Evolutionary conservation across 202 grass and related monocot genomes (phyloP).

Genomic region (Carex arenaria): DNA sequence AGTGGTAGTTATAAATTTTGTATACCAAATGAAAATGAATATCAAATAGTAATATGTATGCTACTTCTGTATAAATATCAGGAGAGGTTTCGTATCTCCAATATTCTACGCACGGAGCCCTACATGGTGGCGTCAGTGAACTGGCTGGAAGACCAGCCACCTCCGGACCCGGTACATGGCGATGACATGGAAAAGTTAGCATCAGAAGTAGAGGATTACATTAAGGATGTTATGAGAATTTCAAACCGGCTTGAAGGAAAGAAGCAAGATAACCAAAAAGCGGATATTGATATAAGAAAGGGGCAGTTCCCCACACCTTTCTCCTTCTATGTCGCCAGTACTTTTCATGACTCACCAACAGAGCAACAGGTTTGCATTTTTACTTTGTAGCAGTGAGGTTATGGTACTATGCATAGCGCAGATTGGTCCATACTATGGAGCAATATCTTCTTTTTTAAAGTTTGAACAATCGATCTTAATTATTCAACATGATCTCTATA

Average conservation of each 20-base stretch:
- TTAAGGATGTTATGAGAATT: slow-evolving; percentile 75
- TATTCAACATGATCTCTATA: no score
- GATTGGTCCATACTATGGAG: no score
- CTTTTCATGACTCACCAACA: slow-evolving; percentile 53
- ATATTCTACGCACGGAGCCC: slow-evolving; percentile 52
- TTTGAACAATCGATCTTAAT: no score
- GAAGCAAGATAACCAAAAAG: slow-evolving; percentile 26
- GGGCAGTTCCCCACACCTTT: slow-evolving; percentile 75
- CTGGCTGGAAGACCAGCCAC: slow-evolving; percentile 75
- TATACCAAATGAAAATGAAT: neutral
- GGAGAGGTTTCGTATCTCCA: slow-evolving; percentile 61
- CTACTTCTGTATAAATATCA: no score
- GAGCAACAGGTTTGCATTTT: slow-evolving; percentile 50
- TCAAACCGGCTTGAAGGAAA: slow-evolving; percentile 67
- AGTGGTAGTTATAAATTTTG: neutral
- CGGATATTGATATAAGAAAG: slow-evolving; percentile 53
- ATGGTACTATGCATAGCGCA: no score
- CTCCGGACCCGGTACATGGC: slow-evolving; percentile 22
- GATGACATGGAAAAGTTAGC: slow-evolving; percentile 54
- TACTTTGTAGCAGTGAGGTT: neutral
- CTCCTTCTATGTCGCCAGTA: slow-evolving; percentile 78
- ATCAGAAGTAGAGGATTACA: slow-evolving; percentile 53
- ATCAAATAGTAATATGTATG: no score
- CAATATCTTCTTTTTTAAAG: no score
- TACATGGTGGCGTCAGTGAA: slow-evolving; percentile 72